A percentile compares a stretch with the other conserved stretches of the same genome.
phyloP scores from a whole-genome alignment of 805 yeast genomes.

The Starmerella scarabaei region DNA sequence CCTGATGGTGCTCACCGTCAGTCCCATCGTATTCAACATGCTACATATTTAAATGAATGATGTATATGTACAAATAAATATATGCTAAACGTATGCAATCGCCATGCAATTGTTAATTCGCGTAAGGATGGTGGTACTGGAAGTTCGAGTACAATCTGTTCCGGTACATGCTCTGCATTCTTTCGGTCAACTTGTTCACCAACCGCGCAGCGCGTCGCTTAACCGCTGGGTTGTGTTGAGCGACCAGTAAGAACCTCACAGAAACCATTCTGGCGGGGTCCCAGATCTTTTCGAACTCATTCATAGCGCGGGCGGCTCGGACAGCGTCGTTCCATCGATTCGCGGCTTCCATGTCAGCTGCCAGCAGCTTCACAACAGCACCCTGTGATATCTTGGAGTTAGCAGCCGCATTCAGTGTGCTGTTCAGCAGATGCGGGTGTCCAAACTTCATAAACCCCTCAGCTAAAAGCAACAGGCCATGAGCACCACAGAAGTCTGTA shows the following conservation, averaged over 20 bases:
- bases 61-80: conserved; percentile 1
- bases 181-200: background rate
- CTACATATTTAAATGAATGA: conserved; percentile 9
- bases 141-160: background rate
- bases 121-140: conserved; percentile 9
- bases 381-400: background rate
- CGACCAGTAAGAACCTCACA: conserved; percentile 9
- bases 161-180: background rate
- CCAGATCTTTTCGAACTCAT: conserved; percentile 7
- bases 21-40: conserved; percentile 6
- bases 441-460: conserved; percentile 14
- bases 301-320: conserved; percentile 19
- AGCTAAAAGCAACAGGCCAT: conserved; percentile 3
- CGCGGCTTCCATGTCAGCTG: conserved; percentile 20
- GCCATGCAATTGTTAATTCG: conserved; percentile 1
- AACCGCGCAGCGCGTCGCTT: background rate
- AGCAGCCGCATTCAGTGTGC: background rate
- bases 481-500: background rate
- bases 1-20: conserved; percentile 30
- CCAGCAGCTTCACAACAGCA: conserved; percentile 8
- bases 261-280: conserved; percentile 2
- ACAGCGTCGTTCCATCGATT: conserved; percentile 13
- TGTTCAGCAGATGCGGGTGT: conserved; percentile 1
- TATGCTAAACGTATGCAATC: background rate
- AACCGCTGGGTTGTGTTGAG: background rate